Evolutionary conservation across 2,329 filamentous ascomycete genomes (phyloP).

Genomic region (Cryphonectria naterciae): DNA sequence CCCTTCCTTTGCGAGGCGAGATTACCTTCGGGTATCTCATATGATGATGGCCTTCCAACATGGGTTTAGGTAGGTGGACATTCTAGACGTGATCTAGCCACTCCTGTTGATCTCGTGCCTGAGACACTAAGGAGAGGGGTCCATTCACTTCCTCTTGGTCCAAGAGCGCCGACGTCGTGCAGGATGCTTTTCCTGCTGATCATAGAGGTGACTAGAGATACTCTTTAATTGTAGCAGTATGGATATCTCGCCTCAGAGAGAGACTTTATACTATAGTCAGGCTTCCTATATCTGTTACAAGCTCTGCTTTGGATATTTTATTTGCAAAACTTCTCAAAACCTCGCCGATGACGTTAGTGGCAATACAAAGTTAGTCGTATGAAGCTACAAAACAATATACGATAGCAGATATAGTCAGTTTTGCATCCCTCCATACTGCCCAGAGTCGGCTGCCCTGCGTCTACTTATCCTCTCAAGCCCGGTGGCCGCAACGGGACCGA

Average conservation of each 20-base stretch:
- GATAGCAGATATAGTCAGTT: too few species aligned
- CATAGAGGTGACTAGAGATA: not conserved
- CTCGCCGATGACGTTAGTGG: too few species aligned
- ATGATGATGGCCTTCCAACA: not conserved
- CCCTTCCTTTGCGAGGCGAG: not conserved
- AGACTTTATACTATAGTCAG: too few species aligned
- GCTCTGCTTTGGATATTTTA: too few species aligned
- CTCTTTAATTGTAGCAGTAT: not conserved
- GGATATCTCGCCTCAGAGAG: too few species aligned
- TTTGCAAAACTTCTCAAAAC: too few species aligned
- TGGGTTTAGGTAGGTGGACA: not conserved
- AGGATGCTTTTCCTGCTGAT: not conserved
- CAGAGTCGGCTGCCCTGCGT: too few species aligned
- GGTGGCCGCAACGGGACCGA: not conserved
- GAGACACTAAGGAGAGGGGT: not conserved
- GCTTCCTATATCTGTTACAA: too few species aligned
- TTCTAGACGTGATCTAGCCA: not conserved
- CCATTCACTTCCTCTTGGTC: not conserved
- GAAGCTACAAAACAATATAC: too few species aligned
- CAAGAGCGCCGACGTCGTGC: not conserved
- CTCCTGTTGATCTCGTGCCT: not conserved
- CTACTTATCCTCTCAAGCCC: not conserved
- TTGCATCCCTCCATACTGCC: too few species aligned
- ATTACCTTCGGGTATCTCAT: not conserved
- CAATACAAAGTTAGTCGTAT: too few species aligned